These are phyloP conservation scores for Alternaria infectoria DNA, from an alignment of 2,329 filamentous ascomycete species.

Conservation along the genomic window DNA sequence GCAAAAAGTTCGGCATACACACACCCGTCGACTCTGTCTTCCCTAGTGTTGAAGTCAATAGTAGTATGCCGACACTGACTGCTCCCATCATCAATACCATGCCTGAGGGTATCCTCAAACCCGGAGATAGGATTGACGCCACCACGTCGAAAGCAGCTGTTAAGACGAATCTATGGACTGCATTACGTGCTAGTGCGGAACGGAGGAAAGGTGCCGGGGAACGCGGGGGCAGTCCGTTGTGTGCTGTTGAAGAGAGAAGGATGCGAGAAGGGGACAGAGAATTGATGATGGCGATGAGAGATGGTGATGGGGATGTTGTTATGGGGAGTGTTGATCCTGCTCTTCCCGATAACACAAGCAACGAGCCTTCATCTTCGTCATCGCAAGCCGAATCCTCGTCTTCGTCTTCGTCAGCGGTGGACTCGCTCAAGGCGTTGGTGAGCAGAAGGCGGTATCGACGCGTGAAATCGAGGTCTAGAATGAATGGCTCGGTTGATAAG, in stretches of 20 bases:
- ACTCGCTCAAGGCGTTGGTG: conserved; percentile 3
- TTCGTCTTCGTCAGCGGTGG: neutral
- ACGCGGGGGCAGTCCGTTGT: conserved; percentile 19
- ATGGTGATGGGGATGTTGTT: conserved; percentile 9
- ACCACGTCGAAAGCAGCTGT: conserved; percentile 8
- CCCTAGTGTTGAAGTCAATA: too few relatives aligned
- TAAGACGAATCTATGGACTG: conserved; percentile 32
- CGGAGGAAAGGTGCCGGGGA: conserved; percentile 20
- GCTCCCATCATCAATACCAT: neutral
- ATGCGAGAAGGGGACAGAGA: neutral
- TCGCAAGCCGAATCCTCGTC: neutral
- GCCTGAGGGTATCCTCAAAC: conserved; percentile 23
- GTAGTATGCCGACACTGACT: neutral
- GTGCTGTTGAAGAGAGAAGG: too few relatives aligned
- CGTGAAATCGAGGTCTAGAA: neutral
- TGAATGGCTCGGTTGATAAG: neutral
- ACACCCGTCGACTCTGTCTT: conserved; percentile 20
- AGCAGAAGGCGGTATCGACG: conserved; percentile 8
- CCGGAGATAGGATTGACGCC: conserved; percentile 12
- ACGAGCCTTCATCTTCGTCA: neutral
- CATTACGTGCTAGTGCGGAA: conserved; percentile 35
- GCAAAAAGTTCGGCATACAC: conserved; percentile 35
- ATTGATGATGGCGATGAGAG: neutral
- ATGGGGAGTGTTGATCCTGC: neutral
- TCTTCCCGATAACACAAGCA: neutral